phyloP scores from a whole-genome alignment of 345 rosid genomes.

The Eucalyptus pauciflora region DNA sequence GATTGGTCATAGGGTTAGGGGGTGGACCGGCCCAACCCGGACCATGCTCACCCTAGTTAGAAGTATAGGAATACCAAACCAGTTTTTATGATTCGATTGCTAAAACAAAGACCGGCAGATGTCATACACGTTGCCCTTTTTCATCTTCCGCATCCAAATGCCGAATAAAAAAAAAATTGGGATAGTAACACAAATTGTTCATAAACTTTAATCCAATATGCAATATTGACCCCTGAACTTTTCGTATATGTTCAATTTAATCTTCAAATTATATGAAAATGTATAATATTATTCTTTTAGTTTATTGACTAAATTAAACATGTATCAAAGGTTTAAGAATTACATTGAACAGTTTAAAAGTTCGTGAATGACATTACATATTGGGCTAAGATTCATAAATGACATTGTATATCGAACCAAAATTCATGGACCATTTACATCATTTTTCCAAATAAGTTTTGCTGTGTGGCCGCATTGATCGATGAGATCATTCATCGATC shows the following conservation, averaged over 20 bases:
- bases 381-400: rapidly evolving
- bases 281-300: background rate
- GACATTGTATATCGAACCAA: rapidly evolving
- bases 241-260: rapidly evolving
- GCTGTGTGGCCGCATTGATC: background rate
- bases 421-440: rapidly evolving
- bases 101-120: background rate
- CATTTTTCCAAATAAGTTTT: background rate
- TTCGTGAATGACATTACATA: rapidly evolving
- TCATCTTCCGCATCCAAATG: background rate
- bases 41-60: no score
- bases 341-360: background rate
- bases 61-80: background rate
- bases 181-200: rapidly evolving
- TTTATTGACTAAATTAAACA: rapidly evolving
- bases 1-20: no score
- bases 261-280: rapidly evolving
- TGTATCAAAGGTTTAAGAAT: rapidly evolving
- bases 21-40: no score
- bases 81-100: background rate
- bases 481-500: background rate
- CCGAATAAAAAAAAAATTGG: rapidly evolving
- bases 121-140: background rate
- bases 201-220: rapidly evolving
- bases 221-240: rapidly evolving